Base-by-base conservation (phyloP, 1,284 basidiomycete species). In the Malassezia dermatis region DNA sequence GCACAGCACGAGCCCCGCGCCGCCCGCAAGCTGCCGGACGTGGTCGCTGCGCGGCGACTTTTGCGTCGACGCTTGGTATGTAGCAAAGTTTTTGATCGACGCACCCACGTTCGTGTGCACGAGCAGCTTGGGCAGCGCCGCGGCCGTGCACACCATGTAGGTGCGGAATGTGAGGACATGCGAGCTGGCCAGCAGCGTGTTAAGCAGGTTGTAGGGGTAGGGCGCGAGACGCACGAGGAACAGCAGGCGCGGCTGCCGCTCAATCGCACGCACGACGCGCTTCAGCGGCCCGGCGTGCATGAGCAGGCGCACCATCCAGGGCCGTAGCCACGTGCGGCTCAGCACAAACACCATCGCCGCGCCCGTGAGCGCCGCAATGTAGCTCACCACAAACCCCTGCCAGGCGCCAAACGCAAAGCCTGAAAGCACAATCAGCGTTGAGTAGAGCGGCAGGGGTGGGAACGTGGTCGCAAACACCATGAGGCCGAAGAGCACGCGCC, bases 351-450 rank as follows among this genome's bases (percentile, higher is more conserved):
- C 88, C 64, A 81, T 78, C 56, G 88, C 77, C 17, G 87, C 88
- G 59, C 87, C 87, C 1, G 80, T 76, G 31, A 89, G 81, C 6
- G 88, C 87, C n/a, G 88, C 84, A 63, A 81, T 80, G 76, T 89
- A 89, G 50, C 86, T 88, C 73, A 89, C 82, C 65, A 85, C 75
- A 56, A 84, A 84, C 63, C 88, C 87, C 44, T 80, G 81, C 82
- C 83, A 83, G 27, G 85, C 78, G 52, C 88, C 87, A 69, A 84
- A 89, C 13, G 86, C 87, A 76, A 89, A 89, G 34, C 87, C 87
- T 54, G 86, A 86, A 61, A 89, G 80, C 66, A 86, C 81, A 75
- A 89, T 87, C 76, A 89, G 80, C 8, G 87, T 89, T 63, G 86
- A 88, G 76, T 89, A 89, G 61, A 89, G 78, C 40, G 87, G 88